Percentiles rank a stretch among this genome's conserved stretches.
phyloP scores from a whole-genome alignment of 2,329 filamentous ascomycete genomes.

The Paraphoma sp. region DNA sequence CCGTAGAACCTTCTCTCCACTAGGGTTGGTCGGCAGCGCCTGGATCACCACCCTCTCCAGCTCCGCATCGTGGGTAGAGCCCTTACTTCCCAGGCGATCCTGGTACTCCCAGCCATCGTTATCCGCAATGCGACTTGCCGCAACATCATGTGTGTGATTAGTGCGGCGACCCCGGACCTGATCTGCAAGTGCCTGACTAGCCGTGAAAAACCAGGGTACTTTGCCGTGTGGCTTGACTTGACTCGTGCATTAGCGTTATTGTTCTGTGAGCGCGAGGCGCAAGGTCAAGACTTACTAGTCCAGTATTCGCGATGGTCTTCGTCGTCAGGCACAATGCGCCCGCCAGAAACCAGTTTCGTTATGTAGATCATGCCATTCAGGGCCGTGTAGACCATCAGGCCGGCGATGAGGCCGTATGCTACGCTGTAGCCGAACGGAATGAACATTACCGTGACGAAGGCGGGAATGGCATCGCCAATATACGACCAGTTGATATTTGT shows the following conservation, averaged over 20 bases:
- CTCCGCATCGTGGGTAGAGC: slow-evolving; percentile 29
- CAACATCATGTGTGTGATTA: slow-evolving; percentile 19
- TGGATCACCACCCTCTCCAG: slow-evolving; percentile 35
- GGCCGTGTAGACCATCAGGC: slow-evolving; percentile 76
- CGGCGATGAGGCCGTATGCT: slow-evolving; percentile 83
- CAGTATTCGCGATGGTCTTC: slow-evolving; percentile 79
- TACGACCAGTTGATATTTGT: slow-evolving; percentile 89
- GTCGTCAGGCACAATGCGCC: slow-evolving; percentile 75
- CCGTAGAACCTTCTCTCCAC: slow-evolving; percentile 36
- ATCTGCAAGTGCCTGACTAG: slow-evolving; percentile 28
- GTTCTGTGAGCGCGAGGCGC: background rate
- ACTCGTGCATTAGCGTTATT: slow-evolving; percentile 17
- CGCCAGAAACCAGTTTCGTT: slow-evolving; percentile 69
- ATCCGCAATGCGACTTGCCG: slow-evolving; percentile 22
- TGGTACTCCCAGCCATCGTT: slow-evolving; percentile 31
- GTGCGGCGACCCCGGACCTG: slow-evolving; percentile 22
- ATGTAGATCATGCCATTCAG: slow-evolving; percentile 76
- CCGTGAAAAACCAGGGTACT: slow-evolving; percentile 44
- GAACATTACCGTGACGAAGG: slow-evolving; percentile 80
- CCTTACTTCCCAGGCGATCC: slow-evolving; percentile 33
- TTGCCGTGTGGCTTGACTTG: slow-evolving; percentile 41
- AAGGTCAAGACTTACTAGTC: slow-evolving; percentile 65
- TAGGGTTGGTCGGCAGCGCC: slow-evolving; percentile 29
- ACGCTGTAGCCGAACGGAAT: slow-evolving; percentile 93
- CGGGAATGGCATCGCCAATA: slow-evolving; percentile 81